Evolutionary conservation across 495 filamentous ascomycete genomes (phyloP).

Genomic region (Aspergillus hancockii): DNA sequence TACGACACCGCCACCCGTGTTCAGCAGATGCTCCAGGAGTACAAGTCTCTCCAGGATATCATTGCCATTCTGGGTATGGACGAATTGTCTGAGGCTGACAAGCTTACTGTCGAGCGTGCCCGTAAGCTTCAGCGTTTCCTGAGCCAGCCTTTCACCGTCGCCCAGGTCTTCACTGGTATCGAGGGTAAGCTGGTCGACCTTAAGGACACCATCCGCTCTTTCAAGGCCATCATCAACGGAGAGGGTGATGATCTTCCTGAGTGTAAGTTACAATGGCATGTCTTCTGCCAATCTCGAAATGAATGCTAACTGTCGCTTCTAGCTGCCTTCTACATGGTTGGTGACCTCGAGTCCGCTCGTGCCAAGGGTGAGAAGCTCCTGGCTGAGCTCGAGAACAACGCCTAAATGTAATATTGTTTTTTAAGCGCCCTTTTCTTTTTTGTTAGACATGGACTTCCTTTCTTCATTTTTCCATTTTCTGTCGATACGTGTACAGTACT

Average conservation of each 20-base stretch:
- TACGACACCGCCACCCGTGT: constrained; percentile 92
- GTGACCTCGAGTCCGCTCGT: constrained; percentile 87
- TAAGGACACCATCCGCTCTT: constrained; percentile 95
- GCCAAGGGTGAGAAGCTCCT: constrained; percentile 99
- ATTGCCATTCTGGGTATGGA: constrained; percentile 99
- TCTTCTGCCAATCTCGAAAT: not conserved
- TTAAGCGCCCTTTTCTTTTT: constrained; percentile 36
- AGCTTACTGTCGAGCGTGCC: constrained; percentile 99
- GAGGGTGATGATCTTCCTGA: constrained; percentile 96
- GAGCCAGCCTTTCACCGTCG: constrained; percentile 98
- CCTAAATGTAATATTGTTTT: constrained; percentile 57
- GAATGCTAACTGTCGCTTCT: constrained; percentile 16
- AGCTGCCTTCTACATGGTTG: constrained; percentile 97
- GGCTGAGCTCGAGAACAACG: constrained; percentile 80
- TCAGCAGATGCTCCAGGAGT: constrained; percentile 99
- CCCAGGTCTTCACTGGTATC: constrained; percentile 98
- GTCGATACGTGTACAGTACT: constrained; percentile 51
- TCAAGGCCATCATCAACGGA: constrained; percentile 96
- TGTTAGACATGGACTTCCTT: constrained; percentile 36
- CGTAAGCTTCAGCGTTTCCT: constrained; percentile 99
- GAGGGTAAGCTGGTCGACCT: constrained; percentile 95
- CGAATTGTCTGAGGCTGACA: constrained; percentile 97
- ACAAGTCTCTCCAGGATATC: constrained; percentile 99
- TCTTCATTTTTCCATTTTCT: constrained; percentile 40
- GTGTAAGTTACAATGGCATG: constrained; percentile 42